Percentiles rank a stretch among this genome's conserved stretches.
Evolutionary conservation across 805 yeast genomes (phyloP).

Genomic region (Sporopachydermia quercuum): DNA sequence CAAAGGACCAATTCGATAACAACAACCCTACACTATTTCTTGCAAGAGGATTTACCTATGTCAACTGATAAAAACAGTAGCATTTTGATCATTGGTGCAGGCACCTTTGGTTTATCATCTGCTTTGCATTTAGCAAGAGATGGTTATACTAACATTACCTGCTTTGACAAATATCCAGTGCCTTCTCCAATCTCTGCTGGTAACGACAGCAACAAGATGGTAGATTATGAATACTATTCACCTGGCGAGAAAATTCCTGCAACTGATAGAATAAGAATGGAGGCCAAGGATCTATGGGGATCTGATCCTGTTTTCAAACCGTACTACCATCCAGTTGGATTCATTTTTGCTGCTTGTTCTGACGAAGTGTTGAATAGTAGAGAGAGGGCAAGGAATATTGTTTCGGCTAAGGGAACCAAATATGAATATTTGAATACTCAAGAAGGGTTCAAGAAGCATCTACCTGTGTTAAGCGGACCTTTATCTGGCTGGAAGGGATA

Average conservation of each 20-base stretch:
- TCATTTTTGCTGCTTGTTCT: slow-evolving; percentile 17
- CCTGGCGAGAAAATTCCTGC: slow-evolving; percentile 8
- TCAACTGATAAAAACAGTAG: slow-evolving; percentile 3
- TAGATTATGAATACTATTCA: slow-evolving; percentile 15
- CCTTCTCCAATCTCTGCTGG: slow-evolving; percentile 27
- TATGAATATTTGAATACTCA: slow-evolving; percentile 4
- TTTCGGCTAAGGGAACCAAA: slow-evolving; percentile 3
- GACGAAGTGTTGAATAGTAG: slow-evolving; percentile 6
- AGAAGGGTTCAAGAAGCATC: slow-evolving; percentile 17
- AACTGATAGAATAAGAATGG: slow-evolving; percentile 17
- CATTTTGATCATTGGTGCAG: slow-evolving; percentile 27
- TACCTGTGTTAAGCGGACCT: background rate
- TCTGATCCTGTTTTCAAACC: slow-evolving; percentile 17
- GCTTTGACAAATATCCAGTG: slow-evolving; percentile 19
- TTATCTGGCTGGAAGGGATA: slow-evolving; percentile 13
- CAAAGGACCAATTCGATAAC: no score
- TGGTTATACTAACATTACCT: slow-evolving; percentile 18
- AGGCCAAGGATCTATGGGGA: slow-evolving; percentile 21
- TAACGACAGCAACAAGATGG: slow-evolving; percentile 27
- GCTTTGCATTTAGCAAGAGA: slow-evolving; percentile 21
- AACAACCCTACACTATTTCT: no score
- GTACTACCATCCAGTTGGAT: slow-evolving; percentile 21
- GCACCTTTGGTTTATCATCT: slow-evolving; percentile 30
- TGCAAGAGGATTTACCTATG: no score
- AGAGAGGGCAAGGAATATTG: slow-evolving; percentile 4